phyloP scores from a whole-genome alignment of 2,329 filamentous ascomycete species.

The Alternaria postmessia region DNA sequence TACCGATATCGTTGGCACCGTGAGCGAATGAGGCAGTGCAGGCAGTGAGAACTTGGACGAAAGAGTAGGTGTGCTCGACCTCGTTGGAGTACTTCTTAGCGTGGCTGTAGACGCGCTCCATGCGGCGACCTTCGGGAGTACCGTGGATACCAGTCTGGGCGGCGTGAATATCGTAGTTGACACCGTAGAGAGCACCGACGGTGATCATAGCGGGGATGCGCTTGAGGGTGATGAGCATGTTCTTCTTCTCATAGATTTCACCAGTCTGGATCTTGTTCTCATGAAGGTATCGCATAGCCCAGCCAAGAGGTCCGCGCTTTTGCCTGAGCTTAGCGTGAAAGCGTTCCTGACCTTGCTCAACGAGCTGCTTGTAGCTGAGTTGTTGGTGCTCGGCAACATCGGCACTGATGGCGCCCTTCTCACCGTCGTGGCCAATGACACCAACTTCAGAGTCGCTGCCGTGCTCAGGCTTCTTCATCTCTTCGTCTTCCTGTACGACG shows the following conservation, averaged over 20 bases:
- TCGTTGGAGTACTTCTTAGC: conserved; percentile 50
- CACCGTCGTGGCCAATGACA: conserved; percentile 45
- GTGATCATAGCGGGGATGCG: conserved; percentile 74
- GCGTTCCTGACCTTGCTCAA: conserved; percentile 63
- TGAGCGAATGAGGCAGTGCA: conserved; percentile 60
- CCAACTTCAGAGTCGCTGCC: conserved; percentile 44
- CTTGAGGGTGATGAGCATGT: conserved; percentile 69
- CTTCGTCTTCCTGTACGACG: conserved; percentile 72
- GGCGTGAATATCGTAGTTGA: conserved; percentile 83
- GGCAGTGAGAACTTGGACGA: conserved; percentile 61
- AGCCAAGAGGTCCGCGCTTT: conserved; percentile 74
- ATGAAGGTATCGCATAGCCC: conserved; percentile 81
- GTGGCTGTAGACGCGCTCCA: conserved; percentile 70
- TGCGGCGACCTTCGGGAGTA: conserved; percentile 76
- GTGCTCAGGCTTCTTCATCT: conserved; percentile 37
- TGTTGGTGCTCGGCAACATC: conserved; percentile 63
- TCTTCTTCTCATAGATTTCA: conserved; percentile 76
- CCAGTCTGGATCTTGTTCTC: conserved; percentile 77
- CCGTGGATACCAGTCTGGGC: conserved; percentile 75
- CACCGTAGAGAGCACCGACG: conserved; percentile 72
- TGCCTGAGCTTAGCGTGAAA: conserved; percentile 71
- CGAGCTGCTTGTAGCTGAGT: conserved; percentile 68
- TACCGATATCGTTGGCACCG: conserved; percentile 72
- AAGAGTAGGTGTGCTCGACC: conserved; percentile 54
- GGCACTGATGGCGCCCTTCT: conserved; percentile 36